A percentile compares a stretch with the other conserved stretches of the same genome.
These are phyloP conservation scores for Globisporangium sylvaticum DNA, from an alignment of 352 stramenopile species.

Conservation along the genomic window DNA sequence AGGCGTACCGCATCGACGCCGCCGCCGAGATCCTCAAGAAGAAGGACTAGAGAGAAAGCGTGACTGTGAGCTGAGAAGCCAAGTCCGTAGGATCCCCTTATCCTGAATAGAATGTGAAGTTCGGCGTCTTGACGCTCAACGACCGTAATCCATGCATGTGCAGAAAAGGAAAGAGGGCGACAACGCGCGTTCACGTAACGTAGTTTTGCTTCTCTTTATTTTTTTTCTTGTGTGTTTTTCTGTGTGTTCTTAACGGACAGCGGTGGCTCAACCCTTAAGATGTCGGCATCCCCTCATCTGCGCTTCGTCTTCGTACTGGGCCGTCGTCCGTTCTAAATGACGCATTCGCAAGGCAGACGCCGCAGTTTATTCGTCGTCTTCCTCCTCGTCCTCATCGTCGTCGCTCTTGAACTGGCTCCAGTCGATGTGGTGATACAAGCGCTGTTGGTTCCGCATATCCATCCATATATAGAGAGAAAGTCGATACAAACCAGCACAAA, in stretches of 20 bases:
- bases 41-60: conserved; percentile 28
- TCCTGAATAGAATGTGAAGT: no score
- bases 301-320: not conserved
- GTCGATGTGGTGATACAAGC: conserved; percentile 87
- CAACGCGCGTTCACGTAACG: conserved; percentile 6
- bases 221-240: conserved; percentile 1
- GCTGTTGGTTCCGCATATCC: conserved; percentile 22
- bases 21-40: conserved; percentile 67
- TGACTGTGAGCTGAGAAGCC: no score
- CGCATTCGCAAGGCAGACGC: not conserved
- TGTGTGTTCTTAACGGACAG: not conserved
- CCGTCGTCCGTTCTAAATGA: conserved; percentile 11
- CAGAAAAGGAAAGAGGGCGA: not conserved
- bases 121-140: not conserved
- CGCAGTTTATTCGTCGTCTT: conserved; percentile 29
- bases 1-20: conserved; percentile 82
- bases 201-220: conserved; percentile 10
- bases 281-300: not conserved
- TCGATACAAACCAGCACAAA: conserved; percentile 1
- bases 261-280: not conserved
- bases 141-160: not conserved
- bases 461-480: not conserved
- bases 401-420: conserved; percentile 81
- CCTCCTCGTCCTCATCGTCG: conserved; percentile 78
- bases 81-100: no score